Percentiles rank a stretch among this genome's conserved stretches.
Conservation (phyloP, 805 yeast species). For the Komagataella ulmi region DNA sequence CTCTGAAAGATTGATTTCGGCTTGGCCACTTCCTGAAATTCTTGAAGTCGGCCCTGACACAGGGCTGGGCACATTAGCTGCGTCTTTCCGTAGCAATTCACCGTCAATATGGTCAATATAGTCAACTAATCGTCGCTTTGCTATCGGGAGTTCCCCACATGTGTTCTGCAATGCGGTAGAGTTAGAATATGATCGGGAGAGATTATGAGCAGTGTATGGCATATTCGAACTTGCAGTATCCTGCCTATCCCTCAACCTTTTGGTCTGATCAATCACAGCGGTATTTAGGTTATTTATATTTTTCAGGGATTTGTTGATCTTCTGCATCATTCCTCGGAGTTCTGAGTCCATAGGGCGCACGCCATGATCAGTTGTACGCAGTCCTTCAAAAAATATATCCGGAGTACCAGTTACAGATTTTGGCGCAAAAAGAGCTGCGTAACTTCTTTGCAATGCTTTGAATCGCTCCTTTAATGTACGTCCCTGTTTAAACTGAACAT, state of each 20-base stretch:
- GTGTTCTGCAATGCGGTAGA: not conserved
- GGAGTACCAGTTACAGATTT: not conserved
- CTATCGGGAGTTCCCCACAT: not conserved
- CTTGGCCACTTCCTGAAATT: not conserved
- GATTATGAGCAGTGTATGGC: not conserved
- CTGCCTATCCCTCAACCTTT: not conserved
- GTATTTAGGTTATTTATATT: not conserved
- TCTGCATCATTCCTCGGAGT: not conserved
- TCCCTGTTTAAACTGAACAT: not conserved
- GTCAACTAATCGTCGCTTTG: not conserved
- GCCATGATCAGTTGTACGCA: not conserved
- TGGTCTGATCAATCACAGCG: not conserved
- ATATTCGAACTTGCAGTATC: not conserved
- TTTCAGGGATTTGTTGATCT: not conserved
- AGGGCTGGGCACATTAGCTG: not conserved
- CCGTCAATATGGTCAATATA: not conserved
- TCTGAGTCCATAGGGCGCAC: not conserved
- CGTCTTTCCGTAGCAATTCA: not conserved
- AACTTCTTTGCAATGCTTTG: not conserved
- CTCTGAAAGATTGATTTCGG: not conserved
- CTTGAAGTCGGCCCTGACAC: not conserved
- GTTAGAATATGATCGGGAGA: not conserved
- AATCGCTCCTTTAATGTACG: not conserved
- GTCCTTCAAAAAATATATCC: not conserved
- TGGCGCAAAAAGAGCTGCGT: not conserved